Evolutionary conservation across 805 yeast species (phyloP), one percentile per base, ranked within the genome.

Genomic region (Cyberlindnera xishuangbannaensis): DNA sequence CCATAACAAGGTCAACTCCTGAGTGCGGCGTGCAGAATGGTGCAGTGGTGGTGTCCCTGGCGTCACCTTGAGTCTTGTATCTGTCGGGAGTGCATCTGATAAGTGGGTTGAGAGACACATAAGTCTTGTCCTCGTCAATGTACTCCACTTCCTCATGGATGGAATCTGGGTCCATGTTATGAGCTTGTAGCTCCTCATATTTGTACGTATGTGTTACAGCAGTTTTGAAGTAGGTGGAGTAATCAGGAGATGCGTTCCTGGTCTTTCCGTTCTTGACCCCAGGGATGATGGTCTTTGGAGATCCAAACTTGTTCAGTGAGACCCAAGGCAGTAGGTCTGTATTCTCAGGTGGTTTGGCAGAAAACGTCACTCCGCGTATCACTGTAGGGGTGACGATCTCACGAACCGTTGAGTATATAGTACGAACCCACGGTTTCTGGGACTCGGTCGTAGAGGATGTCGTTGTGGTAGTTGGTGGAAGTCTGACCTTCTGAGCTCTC

Each of bases 11-110:
- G 25, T 62, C 66, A 10, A 67, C 48, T 38, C 76, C 69, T 47
- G 82, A 88, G 21, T 62, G 65, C 10, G 95, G 96, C 15, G 83
- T 72, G 57, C 96, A 86, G 57, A 85, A 83, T n/a, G 96, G 96
- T 32, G 66, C 92, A 25, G 86, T 72, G 2, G 62, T 48, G 13
- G 59, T 54, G 40, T 65, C 65, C 45, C 76, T 75, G 19, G 76
- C 78, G 23, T 64, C 39, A 7, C 88, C 90, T 51, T 78, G 80
- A 45, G 67, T 70, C 49, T 62, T 67, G 53, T 83, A 86, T 30
- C 71, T 59, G 34, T 80, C 80, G 3, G 96, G 96, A 4, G 87
- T 83, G 61, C 96, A 86, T 59, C 95, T 70, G 50, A 84, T 70
- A 30, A 86, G 56, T 0, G 96, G 96, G 51, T 79, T 83, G 53